Evolutionary conservation across 1,284 basidiomycete species (phyloP).

Genomic region (Tilletia setariae): DNA sequence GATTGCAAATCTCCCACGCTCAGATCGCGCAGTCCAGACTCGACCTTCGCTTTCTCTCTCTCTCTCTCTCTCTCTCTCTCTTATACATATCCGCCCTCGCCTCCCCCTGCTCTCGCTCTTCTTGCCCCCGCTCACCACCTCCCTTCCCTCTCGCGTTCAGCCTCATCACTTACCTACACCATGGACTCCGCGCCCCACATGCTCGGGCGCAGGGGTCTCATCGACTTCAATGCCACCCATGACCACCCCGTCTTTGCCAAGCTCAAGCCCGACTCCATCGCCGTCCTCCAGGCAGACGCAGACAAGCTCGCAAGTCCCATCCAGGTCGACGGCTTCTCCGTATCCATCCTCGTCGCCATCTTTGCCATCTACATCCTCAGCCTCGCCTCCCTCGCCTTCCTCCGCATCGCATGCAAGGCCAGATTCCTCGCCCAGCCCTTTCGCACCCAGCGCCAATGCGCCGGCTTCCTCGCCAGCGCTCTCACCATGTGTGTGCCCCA

Average conservation of each 20-base stretch:
- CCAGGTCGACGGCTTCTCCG: slow-evolving; percentile 8
- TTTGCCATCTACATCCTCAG: slow-evolving; percentile 3
- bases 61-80: too few relatives aligned
- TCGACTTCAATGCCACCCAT: slow-evolving; percentile 10
- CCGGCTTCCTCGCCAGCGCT: neutral
- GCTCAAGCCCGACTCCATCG: neutral
- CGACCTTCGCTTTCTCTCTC: too few relatives aligned
- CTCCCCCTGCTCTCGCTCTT: too few relatives aligned
- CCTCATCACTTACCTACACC: too few relatives aligned
- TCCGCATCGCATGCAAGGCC: neutral
- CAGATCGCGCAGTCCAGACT: too few relatives aligned
- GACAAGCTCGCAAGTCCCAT: neutral
- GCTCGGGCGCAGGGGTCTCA: neutral
- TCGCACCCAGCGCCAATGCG: neutral
- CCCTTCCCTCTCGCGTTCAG: too few relatives aligned
- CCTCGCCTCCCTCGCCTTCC: neutral
- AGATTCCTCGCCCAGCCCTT: neutral
- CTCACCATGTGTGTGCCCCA: neutral
- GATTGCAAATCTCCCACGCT: too few relatives aligned
- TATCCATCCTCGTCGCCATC: slow-evolving; percentile 1
- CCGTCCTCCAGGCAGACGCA: neutral
- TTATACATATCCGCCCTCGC: too few relatives aligned
- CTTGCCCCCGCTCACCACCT: too few relatives aligned
- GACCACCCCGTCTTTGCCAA: neutral
- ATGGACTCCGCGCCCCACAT: neutral